A percentile compares a stretch with the other conserved stretches of the same genome.
Evolutionary conservation across 805 yeast genomes (phyloP).

Genomic region (Candida anglica): DNA sequence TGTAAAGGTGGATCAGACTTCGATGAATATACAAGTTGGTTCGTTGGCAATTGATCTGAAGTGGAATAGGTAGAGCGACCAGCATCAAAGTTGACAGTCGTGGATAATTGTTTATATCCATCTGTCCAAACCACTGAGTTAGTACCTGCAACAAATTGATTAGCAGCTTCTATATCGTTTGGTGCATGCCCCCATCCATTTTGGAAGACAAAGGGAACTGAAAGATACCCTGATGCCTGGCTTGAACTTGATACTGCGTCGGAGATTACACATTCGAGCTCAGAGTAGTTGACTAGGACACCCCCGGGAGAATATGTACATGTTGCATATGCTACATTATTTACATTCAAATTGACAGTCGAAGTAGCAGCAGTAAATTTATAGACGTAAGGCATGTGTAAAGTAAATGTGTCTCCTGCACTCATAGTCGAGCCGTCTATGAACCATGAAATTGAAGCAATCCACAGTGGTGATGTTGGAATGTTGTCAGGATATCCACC

Average conservation of each 20-base stretch:
- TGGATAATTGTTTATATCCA: conserved; percentile 10
- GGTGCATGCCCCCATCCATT: conserved; percentile 6
- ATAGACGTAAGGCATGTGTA: conserved; percentile 22
- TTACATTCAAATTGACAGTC: conserved; percentile 8
- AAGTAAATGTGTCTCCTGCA: conserved; percentile 24
- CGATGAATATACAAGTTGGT: not conserved
- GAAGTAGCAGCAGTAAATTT: conserved; percentile 12
- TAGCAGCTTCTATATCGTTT: conserved; percentile 7
- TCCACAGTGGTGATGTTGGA: conserved; percentile 10
- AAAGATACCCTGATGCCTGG: not conserved
- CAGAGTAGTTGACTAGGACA: conserved; percentile 4
- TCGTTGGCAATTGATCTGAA: not conserved
- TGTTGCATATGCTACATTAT: conserved; percentile 6
- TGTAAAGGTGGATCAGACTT: not conserved
- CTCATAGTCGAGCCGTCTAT: conserved; percentile 10
- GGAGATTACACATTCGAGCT: conserved; percentile 1
- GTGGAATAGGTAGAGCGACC: not conserved
- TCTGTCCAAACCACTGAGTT: conserved; percentile 13
- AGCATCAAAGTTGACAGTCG: conserved; percentile 8
- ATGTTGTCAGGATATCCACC: not conserved
- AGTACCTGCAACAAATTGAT: conserved; percentile 6
- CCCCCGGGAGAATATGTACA: conserved; percentile 8
- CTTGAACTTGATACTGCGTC: not conserved
- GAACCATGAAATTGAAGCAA: conserved; percentile 16
- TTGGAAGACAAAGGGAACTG: conserved; percentile 1